Conservation (phyloP, 495 filamentous ascomycete genomes). For the Opeltia flavorubescens region DNA sequence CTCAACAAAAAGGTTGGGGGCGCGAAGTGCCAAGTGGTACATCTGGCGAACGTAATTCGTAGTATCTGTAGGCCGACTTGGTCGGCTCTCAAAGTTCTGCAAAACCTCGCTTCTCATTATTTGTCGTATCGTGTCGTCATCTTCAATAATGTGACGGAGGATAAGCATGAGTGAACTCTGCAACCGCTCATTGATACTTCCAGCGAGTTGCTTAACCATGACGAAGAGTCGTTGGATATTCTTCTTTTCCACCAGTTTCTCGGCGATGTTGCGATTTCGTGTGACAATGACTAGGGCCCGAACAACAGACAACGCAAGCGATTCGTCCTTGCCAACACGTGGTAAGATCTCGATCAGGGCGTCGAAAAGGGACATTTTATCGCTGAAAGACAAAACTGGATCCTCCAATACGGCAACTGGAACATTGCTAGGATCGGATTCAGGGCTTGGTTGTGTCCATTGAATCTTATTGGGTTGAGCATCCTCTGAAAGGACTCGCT, state of each 20-base stretch:
- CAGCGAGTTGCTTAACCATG: conserved; percentile 83
- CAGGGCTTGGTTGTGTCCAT: conserved; percentile 48
- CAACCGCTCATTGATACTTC: conserved; percentile 56
- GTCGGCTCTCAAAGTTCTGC: conserved; percentile 51
- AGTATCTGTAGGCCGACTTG: conserved; percentile 50
- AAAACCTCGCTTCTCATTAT: conserved; percentile 89
- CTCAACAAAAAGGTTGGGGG: conserved; percentile 78
- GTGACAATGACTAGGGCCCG: conserved; percentile 87
- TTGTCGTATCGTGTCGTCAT: conserved; percentile 77
- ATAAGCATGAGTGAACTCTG: conserved; percentile 75
- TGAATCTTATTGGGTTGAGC: conserved; percentile 59
- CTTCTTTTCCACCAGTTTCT: conserved; percentile 66
- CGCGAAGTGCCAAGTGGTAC: conserved; percentile 69
- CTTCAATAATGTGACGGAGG: conserved; percentile 85
- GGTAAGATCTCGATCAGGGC: conserved; percentile 71
- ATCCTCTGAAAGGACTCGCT: conserved; percentile 79
- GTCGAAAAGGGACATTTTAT: conserved; percentile 56
- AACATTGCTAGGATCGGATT: conserved; percentile 25
- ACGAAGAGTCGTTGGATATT: conserved; percentile 84
- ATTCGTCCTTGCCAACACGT: conserved; percentile 71
- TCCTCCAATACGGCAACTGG: conserved; percentile 43
- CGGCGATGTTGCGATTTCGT: conserved; percentile 57
- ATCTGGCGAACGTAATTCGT: conserved; percentile 59
- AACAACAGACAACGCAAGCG: conserved; percentile 67
- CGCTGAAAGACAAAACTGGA: conserved; percentile 47